Evolutionary conservation across 2,329 filamentous ascomycete species (phyloP).

Genomic region (Bipolaris cookei): DNA sequence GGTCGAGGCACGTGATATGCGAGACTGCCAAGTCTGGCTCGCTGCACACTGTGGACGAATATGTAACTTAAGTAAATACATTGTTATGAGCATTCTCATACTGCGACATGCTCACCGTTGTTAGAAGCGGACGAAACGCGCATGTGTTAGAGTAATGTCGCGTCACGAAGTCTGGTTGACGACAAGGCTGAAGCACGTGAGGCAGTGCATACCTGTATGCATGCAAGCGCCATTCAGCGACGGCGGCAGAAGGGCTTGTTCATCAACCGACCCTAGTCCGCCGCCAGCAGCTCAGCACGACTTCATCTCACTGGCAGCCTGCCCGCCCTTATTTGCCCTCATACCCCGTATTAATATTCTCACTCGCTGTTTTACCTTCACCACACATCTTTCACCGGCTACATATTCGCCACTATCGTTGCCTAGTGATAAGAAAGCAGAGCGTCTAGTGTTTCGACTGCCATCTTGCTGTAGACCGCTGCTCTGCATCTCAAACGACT

Average conservation of each 20-base stretch:
- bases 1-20: neutral
- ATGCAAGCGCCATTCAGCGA: constrained; percentile 10
- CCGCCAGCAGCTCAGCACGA: constrained; percentile 17
- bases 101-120: no score
- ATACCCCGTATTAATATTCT: constrained; percentile 15
- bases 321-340: constrained; percentile 12
- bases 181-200: constrained; percentile 13
- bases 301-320: constrained; percentile 2
- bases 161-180: neutral
- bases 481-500: constrained; percentile 2
- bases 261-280: constrained; percentile 8
- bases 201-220: neutral
- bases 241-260: constrained; percentile 6
- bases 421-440: neutral
- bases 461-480: constrained; percentile 5
- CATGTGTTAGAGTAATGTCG: neutral
- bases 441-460: neutral
- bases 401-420: neutral
- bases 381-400: neutral
- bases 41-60: neutral
- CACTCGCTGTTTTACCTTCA: constrained; percentile 7
- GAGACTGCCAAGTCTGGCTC: neutral
- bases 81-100: no score
- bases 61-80: neutral
- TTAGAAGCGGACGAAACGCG: neutral